Evolutionary conservation across 257 asterid genomes (phyloP).

Genomic region (Echium plantagineum): DNA sequence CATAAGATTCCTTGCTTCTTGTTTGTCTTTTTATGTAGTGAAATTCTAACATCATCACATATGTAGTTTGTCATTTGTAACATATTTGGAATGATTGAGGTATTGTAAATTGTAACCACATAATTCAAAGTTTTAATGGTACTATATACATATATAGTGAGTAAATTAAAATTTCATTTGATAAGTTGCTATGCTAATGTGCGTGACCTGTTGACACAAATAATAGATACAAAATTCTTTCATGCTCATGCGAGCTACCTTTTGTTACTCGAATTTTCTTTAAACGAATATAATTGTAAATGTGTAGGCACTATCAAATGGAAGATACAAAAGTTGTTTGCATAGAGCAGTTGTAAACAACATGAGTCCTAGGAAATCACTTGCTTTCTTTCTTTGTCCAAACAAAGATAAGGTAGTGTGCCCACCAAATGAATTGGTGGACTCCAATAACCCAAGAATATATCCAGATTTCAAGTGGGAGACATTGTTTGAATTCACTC

Average conservation of each 20-base stretch:
- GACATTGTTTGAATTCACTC: conserved; percentile 8
- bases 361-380: conserved; percentile 7
- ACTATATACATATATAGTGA: too few species aligned
- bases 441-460: conserved; percentile 8
- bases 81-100: not conserved
- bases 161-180: too few species aligned
- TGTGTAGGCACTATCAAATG: conserved; percentile 13
- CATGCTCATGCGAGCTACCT: too few species aligned
- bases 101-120: not conserved
- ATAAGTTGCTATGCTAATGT: too few species aligned
- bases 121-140: too few species aligned
- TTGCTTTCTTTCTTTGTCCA: conserved; percentile 12
- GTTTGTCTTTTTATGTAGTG: not conserved
- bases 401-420: conserved; percentile 10
- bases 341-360: conserved; percentile 17
- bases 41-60: not conserved
- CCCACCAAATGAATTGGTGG: conserved; percentile 11
- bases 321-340: conserved; percentile 12
- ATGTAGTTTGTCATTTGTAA: too few species aligned
- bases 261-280: too few species aligned
- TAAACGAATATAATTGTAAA: too few species aligned
- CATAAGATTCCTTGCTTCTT: too few species aligned
- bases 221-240: too few species aligned
- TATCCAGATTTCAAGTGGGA: conserved; percentile 12
- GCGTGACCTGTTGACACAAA: too few species aligned